Conservation (phyloP, 176 grass and related monocot species). For the Musa itinerans region DNA sequence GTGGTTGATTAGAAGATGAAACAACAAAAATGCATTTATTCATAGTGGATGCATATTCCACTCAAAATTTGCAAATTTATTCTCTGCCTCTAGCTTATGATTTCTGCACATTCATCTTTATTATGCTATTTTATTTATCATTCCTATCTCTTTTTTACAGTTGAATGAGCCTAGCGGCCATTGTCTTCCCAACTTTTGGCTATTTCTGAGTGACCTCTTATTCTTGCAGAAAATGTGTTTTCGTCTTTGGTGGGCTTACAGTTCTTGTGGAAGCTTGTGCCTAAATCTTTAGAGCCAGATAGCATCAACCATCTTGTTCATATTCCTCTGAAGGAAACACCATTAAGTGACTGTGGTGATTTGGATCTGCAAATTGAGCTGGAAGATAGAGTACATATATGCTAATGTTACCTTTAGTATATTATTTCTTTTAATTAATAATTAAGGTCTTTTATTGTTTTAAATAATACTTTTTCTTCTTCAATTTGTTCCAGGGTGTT, state of each 20-base stretch:
- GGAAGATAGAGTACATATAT: conserved; percentile 66
- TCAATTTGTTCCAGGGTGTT: conserved; percentile 42
- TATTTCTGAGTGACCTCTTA: conserved; percentile 17
- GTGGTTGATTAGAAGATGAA: not conserved
- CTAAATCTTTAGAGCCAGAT: conserved; percentile 39
- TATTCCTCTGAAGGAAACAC: conserved; percentile 92
- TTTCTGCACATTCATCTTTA: not conserved
- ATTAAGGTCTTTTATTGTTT: not conserved
- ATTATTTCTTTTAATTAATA: not conserved
- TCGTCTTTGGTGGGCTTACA: conserved; percentile 79
- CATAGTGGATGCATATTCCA: not conserved
- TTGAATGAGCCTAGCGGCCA: not conserved
- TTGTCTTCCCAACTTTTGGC: conserved; percentile 7
- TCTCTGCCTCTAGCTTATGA: not conserved
- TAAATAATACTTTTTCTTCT: conserved; percentile 4
- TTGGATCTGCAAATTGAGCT: conserved; percentile 71
- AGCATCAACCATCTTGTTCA: conserved; percentile 66
- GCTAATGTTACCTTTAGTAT: conserved; percentile 19
- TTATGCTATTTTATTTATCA: not conserved
- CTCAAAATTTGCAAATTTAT: not conserved
- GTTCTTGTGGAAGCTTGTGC: conserved; percentile 75
- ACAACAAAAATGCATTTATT: not conserved
- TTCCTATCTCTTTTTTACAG: not conserved
- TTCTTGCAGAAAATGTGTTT: conserved; percentile 80
- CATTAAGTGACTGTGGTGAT: conserved; percentile 84